Base-by-base conservation (phyloP, 2,329 filamentous ascomycete genomes). In the Botrytis paeoniae region DNA sequence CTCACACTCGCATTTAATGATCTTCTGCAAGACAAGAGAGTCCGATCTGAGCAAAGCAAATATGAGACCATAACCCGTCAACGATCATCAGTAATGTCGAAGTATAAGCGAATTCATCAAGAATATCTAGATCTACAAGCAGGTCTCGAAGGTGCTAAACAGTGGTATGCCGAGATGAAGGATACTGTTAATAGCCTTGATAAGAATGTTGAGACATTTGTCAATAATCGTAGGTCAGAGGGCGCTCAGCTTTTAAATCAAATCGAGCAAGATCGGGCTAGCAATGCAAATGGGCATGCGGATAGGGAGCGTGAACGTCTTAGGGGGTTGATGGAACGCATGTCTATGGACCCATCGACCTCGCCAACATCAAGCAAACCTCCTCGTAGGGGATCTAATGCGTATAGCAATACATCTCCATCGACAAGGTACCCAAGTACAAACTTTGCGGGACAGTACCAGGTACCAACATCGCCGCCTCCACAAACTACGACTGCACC, bases 181-280 rank as follows among this genome's bases (percentile, higher is more conserved):
- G 94, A 98, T 76, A 98, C 94, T 0, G 94, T 97, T 0, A 93
- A 95, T 77, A 97, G 93, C 80, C 85, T 98, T 59, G 90, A 94
- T 78, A 96, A 97, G 87, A 99, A 99, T 78, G 96, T 99, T 1
- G 95, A 98, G 77, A 93, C 92, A 0, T 99, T 99, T 83, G 95
- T 99, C 76, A 97, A 94, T 84, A 99, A 99, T 82, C 89, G 96
- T 69, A 87, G 95, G 74, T 92, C 93, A 0, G 96, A 99, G 84
- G 96, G 96, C 6, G 93, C 94, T 0, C 93, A 97, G 81, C 87
- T 99, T 8, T 88, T 99, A 51, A 90, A 89, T 77, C 92, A 94
- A 78, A 99, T 99, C 69, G 80, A 82, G 75, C 78, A 80, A 61
- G 80, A 81, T 59, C 75, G 80, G 73, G 77, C 78, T 32, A 75